A percentile compares a stretch with the other conserved stretches of the same genome.
These are phyloP conservation scores for Pezicula carpinea DNA, from an alignment of 2,329 filamentous ascomycete genomes.

Conservation along the genomic window DNA sequence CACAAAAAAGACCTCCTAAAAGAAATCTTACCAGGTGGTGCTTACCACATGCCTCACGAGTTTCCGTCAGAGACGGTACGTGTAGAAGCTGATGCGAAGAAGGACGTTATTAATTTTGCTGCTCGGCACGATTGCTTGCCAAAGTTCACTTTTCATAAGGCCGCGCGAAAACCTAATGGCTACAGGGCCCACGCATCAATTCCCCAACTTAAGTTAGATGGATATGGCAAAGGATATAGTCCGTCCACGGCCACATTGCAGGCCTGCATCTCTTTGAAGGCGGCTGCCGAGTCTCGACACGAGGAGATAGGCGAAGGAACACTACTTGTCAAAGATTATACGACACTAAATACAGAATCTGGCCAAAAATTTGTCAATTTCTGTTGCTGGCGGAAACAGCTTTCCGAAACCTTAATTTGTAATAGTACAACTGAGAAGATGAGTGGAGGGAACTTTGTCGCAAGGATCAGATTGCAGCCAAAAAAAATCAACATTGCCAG, in stretches of 20 bases:
- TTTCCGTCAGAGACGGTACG: background rate
- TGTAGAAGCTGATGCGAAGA: background rate
- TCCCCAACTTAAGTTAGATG: background rate
- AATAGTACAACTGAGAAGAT: too few species aligned
- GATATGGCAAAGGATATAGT: background rate
- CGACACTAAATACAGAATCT: background rate
- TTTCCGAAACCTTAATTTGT: background rate
- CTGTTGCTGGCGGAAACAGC: background rate
- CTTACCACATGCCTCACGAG: background rate
- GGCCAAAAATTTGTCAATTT: background rate
- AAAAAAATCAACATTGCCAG: too few species aligned
- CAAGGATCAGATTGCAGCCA: too few species aligned
- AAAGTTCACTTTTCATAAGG: background rate
- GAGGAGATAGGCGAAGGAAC: background rate
- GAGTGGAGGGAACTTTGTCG: too few species aligned
- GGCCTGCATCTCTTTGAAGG: background rate
- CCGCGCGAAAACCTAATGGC: too few species aligned
- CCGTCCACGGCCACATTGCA: background rate
- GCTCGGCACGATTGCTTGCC: background rate
- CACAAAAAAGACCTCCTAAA: background rate
- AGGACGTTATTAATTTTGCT: background rate
- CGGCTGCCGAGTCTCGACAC: background rate
- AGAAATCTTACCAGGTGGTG: background rate
- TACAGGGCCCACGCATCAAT: background rate
- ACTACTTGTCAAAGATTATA: background rate